Evolutionary conservation across 441 rosid species (phyloP), one percentile per base, ranked within the genome.

Genomic region (Erodium trifolium): DNA sequence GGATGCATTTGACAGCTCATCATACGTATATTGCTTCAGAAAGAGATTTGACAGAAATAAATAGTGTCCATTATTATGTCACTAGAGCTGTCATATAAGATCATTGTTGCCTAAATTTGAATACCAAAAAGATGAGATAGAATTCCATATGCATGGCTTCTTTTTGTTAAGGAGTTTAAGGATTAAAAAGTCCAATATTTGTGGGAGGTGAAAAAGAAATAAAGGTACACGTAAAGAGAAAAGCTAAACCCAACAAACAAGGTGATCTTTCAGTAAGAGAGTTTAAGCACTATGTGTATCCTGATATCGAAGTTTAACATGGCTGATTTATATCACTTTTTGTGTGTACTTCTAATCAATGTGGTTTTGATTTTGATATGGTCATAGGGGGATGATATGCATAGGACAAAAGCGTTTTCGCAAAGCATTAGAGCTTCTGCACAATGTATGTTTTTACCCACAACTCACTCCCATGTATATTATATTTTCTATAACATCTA

Each of bases 371-470:
- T 68, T 68, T 68, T 59, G 72, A 67, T 71, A 34, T 74, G 43
- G n/a, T 77, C 75, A 67, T 79, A 94, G 99, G 78, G 99, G 99
- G 71, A 94, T 92, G 94, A 82, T 90, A 76, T 88, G 95, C 84
- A 85, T 90, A 63, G 99, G 99, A 31, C 89, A 66, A 73, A 94
- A 94, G 78, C 75, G 37, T 43, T 94, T 92, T 71, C 84, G 73
- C 80, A 92, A 92, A 78, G 98, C 97, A 68, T 77, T 87, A 82
- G 98, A 94, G 93, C 98, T 94, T 80, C 81, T 94, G 51, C 97
- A 84, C 78, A 92, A 86, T 78, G 98, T 92, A 17, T 31, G 84
- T 63, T 51, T 72, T 27, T 64, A 18, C 68, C 53, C 45, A 18
- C 29, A 4, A 5, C 35, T 75, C 62, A 72, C 29, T 35, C 70